A percentile compares a stretch with the other conserved stretches of the same genome.
Conservation (phyloP, 768 basidiomycete genomes). For the Lactifluus piperatus region DNA sequence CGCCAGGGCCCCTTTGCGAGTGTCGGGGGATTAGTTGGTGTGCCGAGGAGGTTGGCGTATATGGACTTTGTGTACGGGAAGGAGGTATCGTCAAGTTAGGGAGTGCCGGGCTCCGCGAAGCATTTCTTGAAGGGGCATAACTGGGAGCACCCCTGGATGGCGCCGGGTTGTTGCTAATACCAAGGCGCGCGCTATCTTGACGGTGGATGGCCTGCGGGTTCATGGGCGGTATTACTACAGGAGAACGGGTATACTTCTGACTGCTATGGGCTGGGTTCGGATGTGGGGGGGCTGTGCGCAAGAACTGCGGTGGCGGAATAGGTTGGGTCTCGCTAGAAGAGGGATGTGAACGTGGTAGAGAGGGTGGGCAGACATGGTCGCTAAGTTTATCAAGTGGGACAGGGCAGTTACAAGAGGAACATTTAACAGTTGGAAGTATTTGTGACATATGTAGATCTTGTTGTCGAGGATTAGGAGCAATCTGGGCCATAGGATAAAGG, state of each 20-base stretch:
- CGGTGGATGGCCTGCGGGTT: background rate
- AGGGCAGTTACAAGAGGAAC: slow-evolving; percentile 62
- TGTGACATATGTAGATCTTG: slow-evolving; percentile 40
- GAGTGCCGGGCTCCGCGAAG: background rate
- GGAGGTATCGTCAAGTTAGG: background rate
- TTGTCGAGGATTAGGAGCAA: slow-evolving; percentile 20
- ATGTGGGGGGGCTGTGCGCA: background rate
- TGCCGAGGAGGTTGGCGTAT: background rate
- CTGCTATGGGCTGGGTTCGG: background rate
- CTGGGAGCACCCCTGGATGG: background rate
- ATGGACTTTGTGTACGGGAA: background rate
- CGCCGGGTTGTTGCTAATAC: background rate
- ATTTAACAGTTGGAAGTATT: slow-evolving; percentile 75
- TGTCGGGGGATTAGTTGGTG: background rate
- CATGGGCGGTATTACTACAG: background rate
- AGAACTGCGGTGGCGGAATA: slow-evolving; percentile 20
- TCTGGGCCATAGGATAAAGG: slow-evolving; percentile 24
- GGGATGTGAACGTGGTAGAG: slow-evolving; percentile 35
- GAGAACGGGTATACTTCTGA: background rate
- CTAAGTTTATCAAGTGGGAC: slow-evolving; percentile 68
- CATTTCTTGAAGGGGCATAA: background rate
- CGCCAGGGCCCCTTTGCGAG: background rate
- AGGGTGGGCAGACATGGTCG: slow-evolving; percentile 62
- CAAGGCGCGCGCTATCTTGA: background rate
- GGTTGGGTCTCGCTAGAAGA: slow-evolving; percentile 32